Percentiles rank a stretch among this genome's conserved stretches.
Evolutionary conservation across 2,329 filamentous ascomycete species (phyloP).

Genomic region (Lachnellula subtilissima): DNA sequence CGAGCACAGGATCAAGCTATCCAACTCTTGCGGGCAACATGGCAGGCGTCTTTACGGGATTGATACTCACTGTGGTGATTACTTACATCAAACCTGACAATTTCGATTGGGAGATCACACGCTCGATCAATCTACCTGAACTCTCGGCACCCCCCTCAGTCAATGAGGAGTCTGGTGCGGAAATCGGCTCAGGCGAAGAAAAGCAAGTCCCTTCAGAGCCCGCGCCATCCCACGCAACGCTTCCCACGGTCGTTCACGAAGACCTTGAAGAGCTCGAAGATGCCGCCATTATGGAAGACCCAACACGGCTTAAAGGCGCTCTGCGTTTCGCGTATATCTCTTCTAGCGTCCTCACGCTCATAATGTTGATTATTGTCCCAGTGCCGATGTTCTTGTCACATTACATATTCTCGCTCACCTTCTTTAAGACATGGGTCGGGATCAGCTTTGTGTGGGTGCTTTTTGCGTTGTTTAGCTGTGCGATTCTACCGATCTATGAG

Average conservation of each 20-base stretch:
- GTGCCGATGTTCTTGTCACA: constrained; percentile 9
- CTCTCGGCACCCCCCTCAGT: not conserved
- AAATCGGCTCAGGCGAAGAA: no score
- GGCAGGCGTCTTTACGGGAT: not conserved
- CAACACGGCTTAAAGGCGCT: not conserved
- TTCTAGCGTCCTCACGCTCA: not conserved
- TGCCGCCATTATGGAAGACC: constrained; percentile 1
- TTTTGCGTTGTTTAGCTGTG: constrained; percentile 5
- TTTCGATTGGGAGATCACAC: constrained; percentile 9
- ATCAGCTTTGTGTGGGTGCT: constrained; percentile 12
- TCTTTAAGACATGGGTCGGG: constrained; percentile 10
- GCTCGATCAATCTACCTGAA: not conserved
- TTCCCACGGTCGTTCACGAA: not conserved
- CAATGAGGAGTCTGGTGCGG: not conserved
- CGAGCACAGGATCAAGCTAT: constrained; percentile 37
- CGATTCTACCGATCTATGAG: constrained; percentile 11
- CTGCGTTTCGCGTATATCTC: not conserved
- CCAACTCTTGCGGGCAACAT: constrained; percentile 1
- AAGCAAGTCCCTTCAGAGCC: no score
- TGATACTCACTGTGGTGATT: not conserved
- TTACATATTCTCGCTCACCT: constrained; percentile 6
- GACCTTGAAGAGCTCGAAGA: not conserved
- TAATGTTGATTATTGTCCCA: not conserved
- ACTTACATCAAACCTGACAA: constrained; percentile 3
- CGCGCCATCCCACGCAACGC: no score